phyloP scores from a whole-genome alignment of 371 early-diverging fungal genomes.

The Mucor lusitanicus region DNA sequence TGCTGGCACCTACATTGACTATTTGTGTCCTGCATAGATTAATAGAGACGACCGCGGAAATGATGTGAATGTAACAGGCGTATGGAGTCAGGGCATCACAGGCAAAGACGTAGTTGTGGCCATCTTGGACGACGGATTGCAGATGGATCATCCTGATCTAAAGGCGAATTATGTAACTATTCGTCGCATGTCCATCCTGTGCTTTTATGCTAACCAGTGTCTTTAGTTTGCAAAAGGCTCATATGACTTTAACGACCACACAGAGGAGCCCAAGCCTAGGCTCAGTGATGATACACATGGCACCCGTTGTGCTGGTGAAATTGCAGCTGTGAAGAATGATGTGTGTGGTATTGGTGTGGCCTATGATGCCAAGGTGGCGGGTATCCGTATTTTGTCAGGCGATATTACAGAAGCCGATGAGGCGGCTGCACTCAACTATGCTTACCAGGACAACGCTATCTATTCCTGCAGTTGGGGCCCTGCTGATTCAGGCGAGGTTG shows the following conservation, averaged over 20 bases:
- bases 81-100: slow-evolving; percentile 91
- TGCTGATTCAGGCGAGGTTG: slow-evolving; percentile 77
- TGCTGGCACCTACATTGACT: not conserved
- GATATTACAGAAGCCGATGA: slow-evolving; percentile 70
- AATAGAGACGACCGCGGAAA: slow-evolving; percentile 70
- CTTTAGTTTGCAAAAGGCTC: slow-evolving; percentile 80
- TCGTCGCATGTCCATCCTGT: not conserved
- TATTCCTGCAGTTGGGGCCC: slow-evolving; percentile 97
- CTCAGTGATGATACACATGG: slow-evolving; percentile 89
- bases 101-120: slow-evolving; percentile 89
- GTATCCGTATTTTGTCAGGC: slow-evolving; percentile 53
- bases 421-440: slow-evolving; percentile 84
- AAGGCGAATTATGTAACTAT: slow-evolving; percentile 81
- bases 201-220: not conserved
- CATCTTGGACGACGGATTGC: slow-evolving; percentile 95
- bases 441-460: slow-evolving; percentile 82
- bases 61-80: slow-evolving; percentile 92
- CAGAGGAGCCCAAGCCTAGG: slow-evolving; percentile 73
- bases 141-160: slow-evolving; percentile 83
- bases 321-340: slow-evolving; percentile 87
- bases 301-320: slow-evolving; percentile 97
- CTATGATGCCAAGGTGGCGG: slow-evolving; percentile 85
- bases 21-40: slow-evolving; percentile 45
- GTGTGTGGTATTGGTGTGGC: slow-evolving; percentile 96
- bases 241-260: slow-evolving; percentile 90